Evolutionary conservation across 169 alveolate genomes (phyloP).

Genomic region (Toxoplasma gondii): DNA sequence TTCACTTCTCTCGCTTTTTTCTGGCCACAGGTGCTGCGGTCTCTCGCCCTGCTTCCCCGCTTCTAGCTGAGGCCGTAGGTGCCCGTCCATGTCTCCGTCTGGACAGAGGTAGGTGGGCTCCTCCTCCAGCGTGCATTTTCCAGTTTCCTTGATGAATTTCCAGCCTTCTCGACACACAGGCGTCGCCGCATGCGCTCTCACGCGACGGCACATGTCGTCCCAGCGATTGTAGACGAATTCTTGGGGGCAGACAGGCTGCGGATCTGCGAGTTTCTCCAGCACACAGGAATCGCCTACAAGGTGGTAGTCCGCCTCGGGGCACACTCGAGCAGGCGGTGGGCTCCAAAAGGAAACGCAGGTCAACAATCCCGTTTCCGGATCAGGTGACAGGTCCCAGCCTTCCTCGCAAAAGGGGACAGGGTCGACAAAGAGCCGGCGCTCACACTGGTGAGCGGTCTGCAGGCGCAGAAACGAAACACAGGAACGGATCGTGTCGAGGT

Average conservation of each 20-base stretch:
- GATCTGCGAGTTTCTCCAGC: not conserved
- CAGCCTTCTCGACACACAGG: conserved; percentile 43
- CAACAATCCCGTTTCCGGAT: not conserved
- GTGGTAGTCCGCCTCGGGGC: not conserved
- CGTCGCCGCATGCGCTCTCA: not conserved
- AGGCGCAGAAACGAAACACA: too few relatives aligned
- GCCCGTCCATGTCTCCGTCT: not conserved
- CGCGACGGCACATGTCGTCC: conserved; percentile 17
- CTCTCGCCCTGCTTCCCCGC: not conserved
- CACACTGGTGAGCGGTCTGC: not conserved
- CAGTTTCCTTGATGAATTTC: not conserved
- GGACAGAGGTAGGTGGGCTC: conserved; percentile 43
- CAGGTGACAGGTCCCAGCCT: not conserved
- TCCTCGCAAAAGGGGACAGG: conserved; percentile 12
- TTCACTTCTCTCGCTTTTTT: not conserved
- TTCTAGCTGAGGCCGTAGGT: not conserved
- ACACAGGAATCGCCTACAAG: conserved; percentile 23
- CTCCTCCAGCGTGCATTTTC: conserved; percentile 40
- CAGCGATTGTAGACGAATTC: conserved; percentile 34
- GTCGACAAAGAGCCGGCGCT: not conserved
- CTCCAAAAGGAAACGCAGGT: not conserved
- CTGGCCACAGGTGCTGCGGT: not conserved
- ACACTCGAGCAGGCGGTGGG: not conserved
- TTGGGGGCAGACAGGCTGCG: conserved; percentile 4
- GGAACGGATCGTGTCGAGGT: not conserved